Percentiles rank a stretch among this genome's conserved stretches.
These are phyloP conservation scores for Pyrenophora seminiperda DNA, from an alignment of 2,329 filamentous ascomycete genomes.

Conservation along the genomic window DNA sequence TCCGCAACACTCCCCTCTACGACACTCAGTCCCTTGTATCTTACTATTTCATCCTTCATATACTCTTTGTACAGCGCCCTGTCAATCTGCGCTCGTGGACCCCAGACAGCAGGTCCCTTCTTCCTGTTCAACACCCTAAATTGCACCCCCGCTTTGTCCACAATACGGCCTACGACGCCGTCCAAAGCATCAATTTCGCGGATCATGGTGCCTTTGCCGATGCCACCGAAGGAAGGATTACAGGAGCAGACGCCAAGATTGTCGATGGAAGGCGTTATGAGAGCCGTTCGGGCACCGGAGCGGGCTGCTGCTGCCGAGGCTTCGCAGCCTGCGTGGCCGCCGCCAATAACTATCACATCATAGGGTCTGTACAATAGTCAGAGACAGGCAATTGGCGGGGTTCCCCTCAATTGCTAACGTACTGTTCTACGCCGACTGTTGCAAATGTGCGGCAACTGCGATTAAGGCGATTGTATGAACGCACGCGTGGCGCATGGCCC, in stretches of 20 bases:
- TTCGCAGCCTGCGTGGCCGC: slow-evolving; percentile 93
- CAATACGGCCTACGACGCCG: slow-evolving; percentile 82
- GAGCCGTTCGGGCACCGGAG: slow-evolving; percentile 82
- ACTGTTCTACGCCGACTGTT: slow-evolving; percentile 49
- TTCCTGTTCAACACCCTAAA: slow-evolving; percentile 86
- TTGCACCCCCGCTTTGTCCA: slow-evolving; percentile 94
- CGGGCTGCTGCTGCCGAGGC: slow-evolving; percentile 89
- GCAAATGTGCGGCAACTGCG: slow-evolving; percentile 50
- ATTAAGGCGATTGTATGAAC: slow-evolving; percentile 46
- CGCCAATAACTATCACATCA: slow-evolving; percentile 94
- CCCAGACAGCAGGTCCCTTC: slow-evolving; percentile 97
- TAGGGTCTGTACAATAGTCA: slow-evolving; percentile 62
- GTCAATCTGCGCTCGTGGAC: slow-evolving; percentile 94
- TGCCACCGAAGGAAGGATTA: slow-evolving; percentile 97
- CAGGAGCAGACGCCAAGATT: slow-evolving; percentile 96
- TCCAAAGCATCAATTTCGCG: slow-evolving; percentile 95
- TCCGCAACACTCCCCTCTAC: slow-evolving; percentile 89
- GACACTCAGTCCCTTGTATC: slow-evolving; percentile 79
- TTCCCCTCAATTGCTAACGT: not conserved
- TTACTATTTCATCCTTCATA: slow-evolving; percentile 84
- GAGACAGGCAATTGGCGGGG: slow-evolving; percentile 4
- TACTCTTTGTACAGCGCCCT: slow-evolving; percentile 83
- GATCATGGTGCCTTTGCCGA: slow-evolving; percentile 95
- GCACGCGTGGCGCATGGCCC: slow-evolving; percentile 55
- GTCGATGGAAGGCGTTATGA: slow-evolving; percentile 84